A percentile compares a stretch with the other conserved stretches of the same genome.
These are phyloP conservation scores for Ailanthus altissimus DNA, from an alignment of 345 rosid species.

Conservation along the genomic window DNA sequence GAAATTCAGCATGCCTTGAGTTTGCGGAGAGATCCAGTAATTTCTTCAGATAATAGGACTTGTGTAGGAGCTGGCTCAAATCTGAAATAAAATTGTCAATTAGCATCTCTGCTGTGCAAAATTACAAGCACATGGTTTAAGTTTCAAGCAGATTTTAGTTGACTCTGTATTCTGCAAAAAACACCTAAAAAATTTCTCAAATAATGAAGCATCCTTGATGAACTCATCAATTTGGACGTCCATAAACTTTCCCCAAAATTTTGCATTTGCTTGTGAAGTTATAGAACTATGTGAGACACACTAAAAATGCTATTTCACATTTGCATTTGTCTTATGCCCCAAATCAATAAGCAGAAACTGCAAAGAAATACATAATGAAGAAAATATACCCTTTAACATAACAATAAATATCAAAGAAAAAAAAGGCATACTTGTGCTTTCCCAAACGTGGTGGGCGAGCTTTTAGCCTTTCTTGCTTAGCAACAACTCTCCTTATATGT, in stretches of 20 bases:
- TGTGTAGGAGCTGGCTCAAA: constrained; percentile 84
- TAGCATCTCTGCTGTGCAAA: neutral
- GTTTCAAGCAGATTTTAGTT: neutral
- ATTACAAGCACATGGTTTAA: neutral
- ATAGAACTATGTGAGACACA: neutral
- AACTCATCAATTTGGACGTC: neutral
- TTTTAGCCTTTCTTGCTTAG: constrained; percentile 76
- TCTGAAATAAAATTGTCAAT: constrained; percentile 36
- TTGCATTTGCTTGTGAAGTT: constrained; percentile 2
- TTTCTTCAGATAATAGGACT: constrained; percentile 87
- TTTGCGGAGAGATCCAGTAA: constrained; percentile 87
- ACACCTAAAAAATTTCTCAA: neutral
- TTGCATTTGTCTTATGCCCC: neutral
- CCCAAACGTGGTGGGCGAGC: constrained; percentile 87
- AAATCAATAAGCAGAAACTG: neutral
- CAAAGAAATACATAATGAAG: neutral
- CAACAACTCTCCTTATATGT: constrained; percentile 51
- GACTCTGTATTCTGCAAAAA: neutral
- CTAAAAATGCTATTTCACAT: neutral
- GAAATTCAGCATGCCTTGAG: constrained; percentile 53
- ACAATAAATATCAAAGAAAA: neutral
- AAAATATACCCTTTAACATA: neutral
- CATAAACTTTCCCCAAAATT: neutral
- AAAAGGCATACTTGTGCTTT: constrained; percentile 72
- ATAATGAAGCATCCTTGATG: neutral